Evolutionary conservation across 306 rosid genomes (phyloP), one percentile per base, ranked within the genome.

Genomic region (Leucaena leucocephala): DNA sequence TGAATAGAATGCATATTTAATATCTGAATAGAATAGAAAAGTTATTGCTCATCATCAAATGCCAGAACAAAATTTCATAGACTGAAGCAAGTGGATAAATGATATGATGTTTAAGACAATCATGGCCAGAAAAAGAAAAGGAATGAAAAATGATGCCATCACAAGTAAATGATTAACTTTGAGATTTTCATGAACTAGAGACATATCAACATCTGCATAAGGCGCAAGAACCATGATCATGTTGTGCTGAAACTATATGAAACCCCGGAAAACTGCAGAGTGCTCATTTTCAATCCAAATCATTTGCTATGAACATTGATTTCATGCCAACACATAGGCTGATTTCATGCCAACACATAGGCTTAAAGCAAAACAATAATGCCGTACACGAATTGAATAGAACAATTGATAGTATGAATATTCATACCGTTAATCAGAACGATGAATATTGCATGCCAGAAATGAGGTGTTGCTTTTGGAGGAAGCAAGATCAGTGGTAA

Each of bases 371-470:
- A 79, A 76, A 78, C 54, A 79, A 78, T 36, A 45, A n/a, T 55
- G 14, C 57, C 68, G 42, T 54, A 35, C 77, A 7, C 67, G 63
- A 77, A 74, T 58, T 54, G 40, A 40, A 19, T 7, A 39, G 34
- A 79, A 55, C 58, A 54, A 73, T 63, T 34, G 39, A 72, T 52
- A 42, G 22, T 50, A 64, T 42, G 39, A 44, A 85, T 70, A 72
- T 45, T n/a, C 90, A 49, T 93, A 96, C 99, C 99, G 75, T 96
- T 93, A 33, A 91, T 96, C 89, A 96, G 75, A 80, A 90, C 85
- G 87, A 91, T 89, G 84, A 93, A 96, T 70, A 96, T 72, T 35
- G 96, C 88, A 84, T 91, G 93, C 98, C 98, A 93, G 79, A 96
- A 93, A 6, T 94, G 91, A 17, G 92, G 93, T 27, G 86, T 83